Conservation (phyloP, 2,329 filamentous ascomycete genomes). For the Cytospora schulzeri region DNA sequence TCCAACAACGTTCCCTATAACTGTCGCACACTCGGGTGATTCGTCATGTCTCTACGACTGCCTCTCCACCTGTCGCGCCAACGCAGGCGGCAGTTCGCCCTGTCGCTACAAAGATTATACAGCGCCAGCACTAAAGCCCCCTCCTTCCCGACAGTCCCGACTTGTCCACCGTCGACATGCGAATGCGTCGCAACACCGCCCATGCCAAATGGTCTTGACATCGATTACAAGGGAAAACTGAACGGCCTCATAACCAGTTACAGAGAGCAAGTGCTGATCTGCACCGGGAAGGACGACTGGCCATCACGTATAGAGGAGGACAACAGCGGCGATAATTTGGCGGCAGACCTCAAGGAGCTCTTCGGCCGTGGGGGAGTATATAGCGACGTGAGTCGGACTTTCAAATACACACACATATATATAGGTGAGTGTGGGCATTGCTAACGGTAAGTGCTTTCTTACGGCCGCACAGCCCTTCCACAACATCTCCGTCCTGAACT, state of each 20-base stretch:
- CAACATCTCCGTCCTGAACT: conserved; percentile 75
- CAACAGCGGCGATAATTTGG: conserved; percentile 64
- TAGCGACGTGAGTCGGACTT: conserved; percentile 60
- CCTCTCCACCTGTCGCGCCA: conserved; percentile 4
- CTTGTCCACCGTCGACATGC: conserved; percentile 78
- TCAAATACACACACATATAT: conserved; percentile 6
- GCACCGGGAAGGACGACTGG: conserved; percentile 82
- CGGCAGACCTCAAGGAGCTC: conserved; percentile 71
- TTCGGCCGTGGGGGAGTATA: conserved; percentile 67
- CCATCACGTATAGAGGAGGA: conserved; percentile 83
- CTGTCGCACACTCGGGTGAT: not conserved
- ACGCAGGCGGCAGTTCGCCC: not conserved
- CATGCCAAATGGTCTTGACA: conserved; percentile 68
- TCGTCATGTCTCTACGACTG: conserved; percentile 8
- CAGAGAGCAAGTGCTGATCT: conserved; percentile 80
- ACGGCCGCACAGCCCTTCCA: conserved; percentile 72
- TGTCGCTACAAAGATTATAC: conserved; percentile 7
- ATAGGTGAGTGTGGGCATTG: conserved; percentile 23
- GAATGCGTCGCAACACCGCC: conserved; percentile 67
- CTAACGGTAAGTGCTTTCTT: conserved; percentile 38
- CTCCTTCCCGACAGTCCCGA: conserved; percentile 47
- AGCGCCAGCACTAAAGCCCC: conserved; percentile 22
- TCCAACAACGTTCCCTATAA: not conserved
- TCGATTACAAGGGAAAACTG: conserved; percentile 71
- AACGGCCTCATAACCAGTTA: conserved; percentile 79